Percentiles rank a stretch among this genome's conserved stretches.
Conservation (phyloP, 2,329 filamentous ascomycete genomes). For the Pezicula rhizophila region DNA sequence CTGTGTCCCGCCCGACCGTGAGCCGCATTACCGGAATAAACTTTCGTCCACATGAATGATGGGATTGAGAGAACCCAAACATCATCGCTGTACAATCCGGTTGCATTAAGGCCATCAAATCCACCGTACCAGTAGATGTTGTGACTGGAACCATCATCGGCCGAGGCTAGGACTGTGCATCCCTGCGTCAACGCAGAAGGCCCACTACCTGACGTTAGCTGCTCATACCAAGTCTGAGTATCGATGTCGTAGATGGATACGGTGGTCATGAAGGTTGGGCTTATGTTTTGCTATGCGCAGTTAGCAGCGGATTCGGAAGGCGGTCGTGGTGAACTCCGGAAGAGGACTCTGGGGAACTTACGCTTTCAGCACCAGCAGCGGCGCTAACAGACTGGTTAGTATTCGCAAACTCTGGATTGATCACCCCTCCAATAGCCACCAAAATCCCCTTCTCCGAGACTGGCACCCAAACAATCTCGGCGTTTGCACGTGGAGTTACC, state of each 20-base stretch:
- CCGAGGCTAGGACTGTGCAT: conserved; percentile 60
- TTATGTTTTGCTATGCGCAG: conserved; percentile 46
- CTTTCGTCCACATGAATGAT: conserved; percentile 63
- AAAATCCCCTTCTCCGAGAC: conserved; percentile 72
- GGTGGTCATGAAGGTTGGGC: conserved; percentile 61
- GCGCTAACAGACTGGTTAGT: conserved; percentile 15
- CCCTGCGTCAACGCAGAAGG: conserved; percentile 63
- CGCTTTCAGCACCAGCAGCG: conserved; percentile 30
- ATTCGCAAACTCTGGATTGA: conserved; percentile 44
- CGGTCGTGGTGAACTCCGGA: background rate
- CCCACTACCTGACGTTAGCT: conserved; percentile 55
- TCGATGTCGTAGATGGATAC: conserved; percentile 70
- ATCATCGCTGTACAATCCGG: conserved; percentile 54
- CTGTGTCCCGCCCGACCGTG: conserved; percentile 57
- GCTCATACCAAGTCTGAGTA: conserved; percentile 64
- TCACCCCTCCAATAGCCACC: conserved; percentile 68
- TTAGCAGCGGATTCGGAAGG: background rate
- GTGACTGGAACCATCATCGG: conserved; percentile 66
- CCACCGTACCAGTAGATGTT: conserved; percentile 73
- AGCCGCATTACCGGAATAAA: conserved; percentile 43
- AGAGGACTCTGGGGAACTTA: conserved; percentile 13
- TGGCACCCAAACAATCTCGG: conserved; percentile 67
- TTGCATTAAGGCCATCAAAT: conserved; percentile 45
- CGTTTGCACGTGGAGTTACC: conserved; percentile 49
- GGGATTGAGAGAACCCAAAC: conserved; percentile 68